Percentiles rank a stretch among this genome's conserved stretches.
Evolutionary conservation across 352 stramenopile species (phyloP).

Genomic region (Phytophthora sp.): DNA sequence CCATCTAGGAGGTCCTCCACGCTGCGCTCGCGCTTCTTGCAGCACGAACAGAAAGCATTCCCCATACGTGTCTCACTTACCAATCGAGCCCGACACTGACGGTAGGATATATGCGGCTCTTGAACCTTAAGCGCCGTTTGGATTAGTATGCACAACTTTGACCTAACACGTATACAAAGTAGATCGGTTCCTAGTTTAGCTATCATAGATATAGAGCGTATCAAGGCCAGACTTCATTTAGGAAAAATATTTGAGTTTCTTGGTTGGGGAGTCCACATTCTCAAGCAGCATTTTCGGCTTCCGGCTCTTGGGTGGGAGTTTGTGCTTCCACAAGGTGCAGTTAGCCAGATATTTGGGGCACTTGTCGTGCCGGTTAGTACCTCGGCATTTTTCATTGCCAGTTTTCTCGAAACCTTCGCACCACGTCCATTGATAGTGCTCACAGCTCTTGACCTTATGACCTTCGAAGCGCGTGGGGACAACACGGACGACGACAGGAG

Average conservation of each 20-base stretch:
- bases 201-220: neutral
- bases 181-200: slow-evolving; percentile 4
- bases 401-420: slow-evolving; percentile 87
- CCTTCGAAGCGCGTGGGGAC: slow-evolving; percentile 75
- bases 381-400: slow-evolving; percentile 84
- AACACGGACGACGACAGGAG: slow-evolving; percentile 78
- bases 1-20: slow-evolving; percentile 46
- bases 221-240: too few relatives aligned
- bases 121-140: too few relatives aligned
- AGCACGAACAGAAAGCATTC: slow-evolving; percentile 50
- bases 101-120: slow-evolving; percentile 31
- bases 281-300: slow-evolving; percentile 72
- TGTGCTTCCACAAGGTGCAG: slow-evolving; percentile 88
- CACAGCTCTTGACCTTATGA: slow-evolving; percentile 81
- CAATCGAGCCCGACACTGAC: slow-evolving; percentile 1
- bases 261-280: slow-evolving; percentile 83
- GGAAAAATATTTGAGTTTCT: slow-evolving; percentile 84
- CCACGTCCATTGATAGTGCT: slow-evolving; percentile 90
- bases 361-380: slow-evolving; percentile 87
- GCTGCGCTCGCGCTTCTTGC: slow-evolving; percentile 41
- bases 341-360: slow-evolving; percentile 88
- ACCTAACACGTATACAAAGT: slow-evolving; percentile 2
- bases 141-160: too few relatives aligned
- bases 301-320: slow-evolving; percentile 83
- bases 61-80: slow-evolving; percentile 33